A percentile compares a stretch with the other conserved stretches of the same genome.
Conservation (phyloP, 1,284 basidiomycete species). For the Porogramme epimiltina region DNA sequence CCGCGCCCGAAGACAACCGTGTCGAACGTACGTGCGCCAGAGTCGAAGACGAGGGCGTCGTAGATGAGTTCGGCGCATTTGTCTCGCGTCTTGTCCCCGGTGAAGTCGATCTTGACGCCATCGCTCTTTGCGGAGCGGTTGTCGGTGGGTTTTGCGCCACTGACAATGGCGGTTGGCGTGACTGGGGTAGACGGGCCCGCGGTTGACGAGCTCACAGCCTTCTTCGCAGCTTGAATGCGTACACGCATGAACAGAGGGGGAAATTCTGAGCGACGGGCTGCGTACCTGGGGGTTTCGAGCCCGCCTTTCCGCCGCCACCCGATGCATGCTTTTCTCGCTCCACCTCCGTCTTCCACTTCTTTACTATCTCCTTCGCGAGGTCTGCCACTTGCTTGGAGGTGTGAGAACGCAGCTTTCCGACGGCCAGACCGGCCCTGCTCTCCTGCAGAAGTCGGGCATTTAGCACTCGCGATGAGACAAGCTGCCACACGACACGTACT, state of each 20-base stretch:
- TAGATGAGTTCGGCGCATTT: conserved; percentile 92
- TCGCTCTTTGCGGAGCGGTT: conserved; percentile 71
- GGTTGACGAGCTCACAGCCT: conserved; percentile 25
- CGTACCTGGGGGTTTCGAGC: conserved; percentile 37
- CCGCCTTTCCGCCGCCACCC: conserved; percentile 34
- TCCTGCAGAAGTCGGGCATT: conserved; percentile 49
- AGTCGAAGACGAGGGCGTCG: conserved; percentile 86
- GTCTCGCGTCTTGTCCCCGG: conserved; percentile 79
- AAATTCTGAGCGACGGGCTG: neutral
- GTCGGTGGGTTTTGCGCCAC: conserved; percentile 34
- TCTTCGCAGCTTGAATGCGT: conserved; percentile 24
- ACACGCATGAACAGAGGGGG: conserved; percentile 14
- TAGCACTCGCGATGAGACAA: neutral
- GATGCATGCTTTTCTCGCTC: conserved; percentile 68
- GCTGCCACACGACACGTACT: conserved; percentile 44
- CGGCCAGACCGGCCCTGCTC: conserved; percentile 89
- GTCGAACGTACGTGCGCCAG: conserved; percentile 74
- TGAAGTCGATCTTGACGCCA: conserved; percentile 57
- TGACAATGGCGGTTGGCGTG: conserved; percentile 41
- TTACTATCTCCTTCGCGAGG: conserved; percentile 91
- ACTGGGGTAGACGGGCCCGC: conserved; percentile 45
- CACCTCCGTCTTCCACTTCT: conserved; percentile 87
- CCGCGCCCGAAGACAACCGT: neutral
- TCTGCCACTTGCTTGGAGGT: conserved; percentile 74
- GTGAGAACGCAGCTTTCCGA: conserved; percentile 87